Base-by-base conservation (phyloP, 1,284 basidiomycete genomes). In the Ganoderma sinense region DNA sequence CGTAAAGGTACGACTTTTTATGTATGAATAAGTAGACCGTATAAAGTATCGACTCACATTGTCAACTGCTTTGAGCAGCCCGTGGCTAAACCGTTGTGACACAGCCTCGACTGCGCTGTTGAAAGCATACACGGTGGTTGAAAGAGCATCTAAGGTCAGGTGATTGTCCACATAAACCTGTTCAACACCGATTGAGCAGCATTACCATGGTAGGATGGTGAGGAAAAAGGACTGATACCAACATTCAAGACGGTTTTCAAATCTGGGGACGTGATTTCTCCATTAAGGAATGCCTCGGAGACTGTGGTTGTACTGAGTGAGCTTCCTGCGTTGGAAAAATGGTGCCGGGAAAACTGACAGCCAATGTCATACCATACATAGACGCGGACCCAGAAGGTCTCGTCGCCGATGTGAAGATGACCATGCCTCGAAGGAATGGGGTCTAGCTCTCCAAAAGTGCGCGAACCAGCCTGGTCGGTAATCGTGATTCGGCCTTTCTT, bases 261-360 rank as follows among this genome's bases (percentile, higher is more conserved):
- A 75, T 89, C 88, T 64, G 86, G 86, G 4, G 91, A 88, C 75
- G 93, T 85, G 51, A 94, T 85, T 69, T 95, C 91, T 62, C 91
- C 91, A 74, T 89, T 84, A 90, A 95, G 94, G 82, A 91, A 94
- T 1, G 93, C 91, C 84, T 96, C 95, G 74, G 92, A 91, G 80
- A 96, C 91, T 91, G 36, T 11, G 23, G 29, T 40, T 4, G 26
- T n/a, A 26, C 33, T 4, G n/a, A 43, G 31, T 53, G 13, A 53
- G 59, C 29, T 26, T 48, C 14, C 1, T 10, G 7, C 10, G 7
- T 6, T 53, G 26, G 51, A 13, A 8, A 20, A 43, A 43, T 53
- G 3, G 14, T 26, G 14, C 26, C 4, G 13, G 13, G n/a, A 26
- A 11, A 39, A 73, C 62, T n/a, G 80, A 91, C 90, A 91, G 79